phyloP scores from a whole-genome alignment of 768 basidiomycete species.

The Panus rudis region DNA sequence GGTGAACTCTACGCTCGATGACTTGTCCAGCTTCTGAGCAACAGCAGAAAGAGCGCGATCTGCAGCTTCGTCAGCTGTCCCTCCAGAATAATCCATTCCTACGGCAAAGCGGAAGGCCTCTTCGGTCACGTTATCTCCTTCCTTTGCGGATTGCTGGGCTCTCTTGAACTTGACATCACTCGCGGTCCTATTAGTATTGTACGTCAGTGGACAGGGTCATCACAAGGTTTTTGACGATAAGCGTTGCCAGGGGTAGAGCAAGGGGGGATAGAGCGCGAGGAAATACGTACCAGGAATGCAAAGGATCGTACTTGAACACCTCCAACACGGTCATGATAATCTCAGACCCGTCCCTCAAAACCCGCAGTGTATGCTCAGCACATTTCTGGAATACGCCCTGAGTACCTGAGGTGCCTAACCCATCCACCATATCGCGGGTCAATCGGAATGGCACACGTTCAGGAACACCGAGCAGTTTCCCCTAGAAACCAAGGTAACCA shows the following conservation, averaged over 20 bases:
- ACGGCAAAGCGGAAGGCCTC: conserved; percentile 33
- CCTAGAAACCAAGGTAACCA: conserved; percentile 38
- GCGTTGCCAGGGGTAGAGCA: background rate
- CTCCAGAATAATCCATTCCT: conserved; percentile 57
- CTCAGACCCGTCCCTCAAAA: conserved; percentile 76
- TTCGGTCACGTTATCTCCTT: conserved; percentile 14
- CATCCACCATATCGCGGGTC: conserved; percentile 91
- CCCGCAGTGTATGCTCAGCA: conserved; percentile 89
- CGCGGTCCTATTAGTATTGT: conserved; percentile 66
- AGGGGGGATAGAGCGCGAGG: background rate
- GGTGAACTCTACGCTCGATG: conserved; percentile 84
- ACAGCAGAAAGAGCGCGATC: conserved; percentile 83
- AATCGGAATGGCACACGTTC: conserved; percentile 94
- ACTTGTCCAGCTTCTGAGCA: conserved; percentile 73
- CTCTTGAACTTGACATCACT: conserved; percentile 68
- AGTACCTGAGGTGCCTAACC: conserved; percentile 83
- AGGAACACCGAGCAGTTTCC: conserved; percentile 68
- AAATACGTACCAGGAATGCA: conserved; percentile 74
- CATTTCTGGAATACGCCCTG: conserved; percentile 94
- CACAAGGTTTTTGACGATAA: background rate
- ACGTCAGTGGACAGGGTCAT: too few species aligned
- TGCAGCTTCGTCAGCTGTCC: conserved; percentile 76
- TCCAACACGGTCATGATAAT: conserved; percentile 93
- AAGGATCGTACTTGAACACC: conserved; percentile 94
- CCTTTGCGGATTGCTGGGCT: conserved; percentile 36